Conservation (phyloP, 1,284 basidiomycete genomes). For the Microbotryum silenes-acaulis region DNA sequence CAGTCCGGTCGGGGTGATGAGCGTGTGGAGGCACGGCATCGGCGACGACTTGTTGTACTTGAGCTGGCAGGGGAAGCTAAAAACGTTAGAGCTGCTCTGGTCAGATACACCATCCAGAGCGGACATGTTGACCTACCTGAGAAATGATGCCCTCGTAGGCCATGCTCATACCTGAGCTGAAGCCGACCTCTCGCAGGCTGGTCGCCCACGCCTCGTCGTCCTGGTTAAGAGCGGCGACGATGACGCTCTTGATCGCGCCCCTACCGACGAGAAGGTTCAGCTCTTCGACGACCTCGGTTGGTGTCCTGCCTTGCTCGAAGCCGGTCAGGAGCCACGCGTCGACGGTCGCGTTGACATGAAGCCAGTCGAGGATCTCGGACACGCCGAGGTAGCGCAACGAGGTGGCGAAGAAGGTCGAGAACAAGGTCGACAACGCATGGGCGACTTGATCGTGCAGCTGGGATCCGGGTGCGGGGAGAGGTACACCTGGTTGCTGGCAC, state of each 20-base stretch:
- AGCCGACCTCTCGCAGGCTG: slow-evolving; percentile 15
- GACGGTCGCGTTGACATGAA: slow-evolving; percentile 24
- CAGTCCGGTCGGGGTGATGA: slow-evolving; percentile 27
- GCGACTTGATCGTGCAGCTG: slow-evolving; percentile 25
- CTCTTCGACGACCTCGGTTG: slow-evolving; percentile 15
- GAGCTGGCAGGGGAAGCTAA: slow-evolving; percentile 8
- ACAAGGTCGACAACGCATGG: slow-evolving; percentile 14
- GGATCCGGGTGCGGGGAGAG: slow-evolving; percentile 14
- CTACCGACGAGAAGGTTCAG: slow-evolving; percentile 26
- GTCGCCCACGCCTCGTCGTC: slow-evolving; percentile 29
- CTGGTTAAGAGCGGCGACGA: slow-evolving; percentile 21
- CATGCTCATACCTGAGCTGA: slow-evolving; percentile 27
- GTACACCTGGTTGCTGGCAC: slow-evolving; percentile 15
- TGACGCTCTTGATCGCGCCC: slow-evolving; percentile 22
- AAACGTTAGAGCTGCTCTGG: too few relatives aligned
- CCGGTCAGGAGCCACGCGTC: slow-evolving; percentile 30
- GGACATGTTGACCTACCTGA: slow-evolving; percentile 10
- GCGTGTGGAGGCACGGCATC: slow-evolving; percentile 25
- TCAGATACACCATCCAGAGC: not conserved
- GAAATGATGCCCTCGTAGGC: slow-evolving; percentile 27
- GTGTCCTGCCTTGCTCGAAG: slow-evolving; percentile 20
- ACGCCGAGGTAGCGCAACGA: slow-evolving; percentile 27
- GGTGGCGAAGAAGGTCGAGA: slow-evolving; percentile 28
- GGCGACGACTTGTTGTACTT: slow-evolving; percentile 13
- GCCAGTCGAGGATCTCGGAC: slow-evolving; percentile 28